These are phyloP conservation scores for Alternaria rosae DNA, from an alignment of 2,329 filamentous ascomycete species.

Conservation along the genomic window DNA sequence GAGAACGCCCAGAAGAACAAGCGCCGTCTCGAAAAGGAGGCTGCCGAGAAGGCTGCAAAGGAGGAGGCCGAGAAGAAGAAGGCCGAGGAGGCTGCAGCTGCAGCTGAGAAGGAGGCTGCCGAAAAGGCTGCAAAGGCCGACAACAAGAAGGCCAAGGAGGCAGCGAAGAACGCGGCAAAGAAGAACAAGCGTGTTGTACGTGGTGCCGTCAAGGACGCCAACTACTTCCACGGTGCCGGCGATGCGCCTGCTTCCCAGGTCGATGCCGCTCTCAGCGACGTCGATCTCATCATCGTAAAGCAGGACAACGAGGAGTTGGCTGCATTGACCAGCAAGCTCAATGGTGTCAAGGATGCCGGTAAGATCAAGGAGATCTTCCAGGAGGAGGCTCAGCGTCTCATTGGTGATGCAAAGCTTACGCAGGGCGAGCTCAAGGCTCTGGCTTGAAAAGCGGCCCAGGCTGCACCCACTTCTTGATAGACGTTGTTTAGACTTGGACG, in stretches of 20 bases:
- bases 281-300: conserved; percentile 86
- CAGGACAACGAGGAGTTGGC: conserved; percentile 92
- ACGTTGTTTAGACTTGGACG: conserved; percentile 24
- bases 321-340: conserved; percentile 79
- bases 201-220: conserved; percentile 92
- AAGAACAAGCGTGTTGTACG: conserved; percentile 99
- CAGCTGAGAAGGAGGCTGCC: conserved; percentile 83
- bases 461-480: conserved; percentile 16
- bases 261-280: conserved; percentile 81
- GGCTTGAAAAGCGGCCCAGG: conserved; percentile 20
- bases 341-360: conserved; percentile 75
- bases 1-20: conserved; percentile 96
- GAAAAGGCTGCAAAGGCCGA: conserved; percentile 85
- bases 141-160: conserved; percentile 96
- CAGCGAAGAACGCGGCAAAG: conserved; percentile 98
- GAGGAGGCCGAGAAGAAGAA: conserved; percentile 87
- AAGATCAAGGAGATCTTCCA: conserved; percentile 87
- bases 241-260: conserved; percentile 80
- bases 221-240: conserved; percentile 80
- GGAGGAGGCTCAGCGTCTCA: conserved; percentile 78
- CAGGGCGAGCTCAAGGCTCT: conserved; percentile 79
- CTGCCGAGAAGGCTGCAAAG: conserved; percentile 82
- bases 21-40: conserved; percentile 89
- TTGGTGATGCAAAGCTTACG: conserved; percentile 85
- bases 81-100: conserved; percentile 79